Evolutionary conservation across 2,329 filamentous ascomycete genomes (phyloP).

Genomic region (Amauroascus niger): DNA sequence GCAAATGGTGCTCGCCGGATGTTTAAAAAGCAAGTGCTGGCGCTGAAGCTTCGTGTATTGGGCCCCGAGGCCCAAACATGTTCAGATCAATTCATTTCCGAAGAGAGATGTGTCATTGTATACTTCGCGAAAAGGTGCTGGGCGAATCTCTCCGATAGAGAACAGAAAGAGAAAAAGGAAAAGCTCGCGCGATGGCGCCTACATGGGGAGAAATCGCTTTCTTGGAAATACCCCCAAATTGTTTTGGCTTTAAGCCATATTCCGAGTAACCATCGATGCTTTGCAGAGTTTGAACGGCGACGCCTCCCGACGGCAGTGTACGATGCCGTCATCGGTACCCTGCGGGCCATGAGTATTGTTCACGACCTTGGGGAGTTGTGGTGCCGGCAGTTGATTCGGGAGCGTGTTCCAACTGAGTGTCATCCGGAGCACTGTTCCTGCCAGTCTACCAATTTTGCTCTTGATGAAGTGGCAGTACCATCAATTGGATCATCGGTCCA

Average conservation of each 20-base stretch:
- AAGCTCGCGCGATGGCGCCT: not conserved
- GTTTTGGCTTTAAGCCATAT: not conserved
- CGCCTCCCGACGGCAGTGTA: not conserved
- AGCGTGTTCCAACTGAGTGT: not conserved
- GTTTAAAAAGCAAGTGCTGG: not conserved
- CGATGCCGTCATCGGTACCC: not conserved
- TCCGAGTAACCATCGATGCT: not conserved
- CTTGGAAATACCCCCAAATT: not conserved
- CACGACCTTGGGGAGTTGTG: not conserved
- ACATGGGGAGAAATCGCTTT: constrained; percentile 5
- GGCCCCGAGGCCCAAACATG: not conserved
- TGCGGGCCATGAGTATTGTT: not conserved
- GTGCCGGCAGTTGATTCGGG: not conserved
- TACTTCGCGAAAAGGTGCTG: constrained; percentile 2
- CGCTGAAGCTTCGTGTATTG: not conserved
- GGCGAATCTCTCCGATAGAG: not conserved
- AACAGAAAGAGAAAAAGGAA: not conserved
- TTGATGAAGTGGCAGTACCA: no score
- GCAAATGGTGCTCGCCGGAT: not conserved
- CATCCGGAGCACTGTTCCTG: constrained; percentile 1
- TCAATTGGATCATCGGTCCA: no score
- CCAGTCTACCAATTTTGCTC: no score
- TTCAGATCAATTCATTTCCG: not conserved
- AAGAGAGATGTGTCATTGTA: not conserved
- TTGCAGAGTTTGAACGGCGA: not conserved